These are phyloP conservation scores for Plectosphaerella cucumerina DNA, from an alignment of 2,329 filamentous ascomycete species.

Conservation along the genomic window DNA sequence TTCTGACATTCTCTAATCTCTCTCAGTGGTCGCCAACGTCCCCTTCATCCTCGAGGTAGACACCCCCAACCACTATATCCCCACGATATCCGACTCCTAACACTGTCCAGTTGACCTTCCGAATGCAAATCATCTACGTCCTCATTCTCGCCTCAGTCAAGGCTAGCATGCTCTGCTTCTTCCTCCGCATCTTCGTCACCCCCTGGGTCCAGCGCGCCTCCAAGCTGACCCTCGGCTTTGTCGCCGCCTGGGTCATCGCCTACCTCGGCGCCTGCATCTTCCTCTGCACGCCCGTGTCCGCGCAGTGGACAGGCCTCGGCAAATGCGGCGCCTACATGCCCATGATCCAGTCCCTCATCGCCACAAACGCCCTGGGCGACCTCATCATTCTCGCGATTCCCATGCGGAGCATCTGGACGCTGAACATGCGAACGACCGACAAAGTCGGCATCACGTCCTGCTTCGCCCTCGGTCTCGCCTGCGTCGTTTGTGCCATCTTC, in stretches of 20 bases:
- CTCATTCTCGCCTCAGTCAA: conserved; percentile 27
- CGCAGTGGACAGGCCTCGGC: conserved; percentile 46
- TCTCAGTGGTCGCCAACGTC: conserved; percentile 23
- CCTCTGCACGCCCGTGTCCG: conserved; percentile 56
- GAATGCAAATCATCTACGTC: conserved; percentile 42
- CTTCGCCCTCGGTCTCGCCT: conserved; percentile 17
- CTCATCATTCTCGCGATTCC: conserved; percentile 34
- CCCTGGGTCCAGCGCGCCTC: conserved; percentile 53
- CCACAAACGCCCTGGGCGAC: conserved; percentile 30
- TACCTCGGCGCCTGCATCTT: conserved; percentile 43
- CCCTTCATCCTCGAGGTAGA: conserved; percentile 19
- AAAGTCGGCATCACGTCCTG: conserved; percentile 19
- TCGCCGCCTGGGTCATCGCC: conserved; percentile 20
- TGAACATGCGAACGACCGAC: conserved; percentile 36
- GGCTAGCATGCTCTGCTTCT: conserved; percentile 39
- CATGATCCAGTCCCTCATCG: conserved; percentile 49
- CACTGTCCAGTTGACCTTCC: conserved; percentile 18
- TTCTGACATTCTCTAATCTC: conserved; percentile 20
- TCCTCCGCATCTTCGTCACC: conserved; percentile 50
- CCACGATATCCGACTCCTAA: conserved; percentile 31
- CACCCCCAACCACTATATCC: conserved; percentile 30
- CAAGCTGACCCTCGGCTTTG: conserved; percentile 46
- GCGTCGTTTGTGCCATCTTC: conserved; percentile 31
- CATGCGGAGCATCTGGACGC: conserved; percentile 45
- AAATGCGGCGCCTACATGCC: conserved; percentile 51